Percentiles rank a stretch among this genome's conserved stretches.
These are phyloP conservation scores for Vigna unguiculata DNA, from an alignment of 306 rosid species.

Conservation along the genomic window DNA sequence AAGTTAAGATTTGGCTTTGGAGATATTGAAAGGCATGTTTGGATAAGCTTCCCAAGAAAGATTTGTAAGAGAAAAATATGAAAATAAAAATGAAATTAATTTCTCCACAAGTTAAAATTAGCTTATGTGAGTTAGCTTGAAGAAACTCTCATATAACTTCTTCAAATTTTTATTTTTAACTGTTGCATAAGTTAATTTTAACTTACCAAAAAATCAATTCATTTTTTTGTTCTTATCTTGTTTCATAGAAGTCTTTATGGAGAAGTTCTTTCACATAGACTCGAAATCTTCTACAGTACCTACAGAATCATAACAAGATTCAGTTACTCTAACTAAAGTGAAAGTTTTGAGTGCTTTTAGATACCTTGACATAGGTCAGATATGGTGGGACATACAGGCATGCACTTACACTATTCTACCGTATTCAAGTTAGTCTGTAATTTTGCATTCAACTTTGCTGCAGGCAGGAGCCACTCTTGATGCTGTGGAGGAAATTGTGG, in stretches of 20 bases:
- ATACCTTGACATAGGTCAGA: conserved; percentile 6
- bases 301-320: background rate
- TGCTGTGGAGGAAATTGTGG: conserved; percentile 76
- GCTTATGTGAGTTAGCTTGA: too few species aligned
- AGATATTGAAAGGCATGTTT: background rate
- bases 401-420: background rate
- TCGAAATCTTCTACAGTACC: background rate
- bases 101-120: too few species aligned
- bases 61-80: too few species aligned
- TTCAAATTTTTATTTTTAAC: too few species aligned
- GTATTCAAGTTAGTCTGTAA: conserved; percentile 31
- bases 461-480: conserved; percentile 83
- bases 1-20: conserved; percentile 15
- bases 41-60: too few species aligned
- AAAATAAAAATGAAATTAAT: too few species aligned
- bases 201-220: too few species aligned
- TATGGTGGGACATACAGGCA: conserved; percentile 18
- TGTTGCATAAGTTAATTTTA: too few species aligned
- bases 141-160: too few species aligned
- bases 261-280: too few species aligned
- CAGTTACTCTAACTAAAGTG: conserved; percentile 10
- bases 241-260: too few species aligned
- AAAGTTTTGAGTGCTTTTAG: background rate
- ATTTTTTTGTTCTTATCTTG: too few species aligned
- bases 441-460: conserved; percentile 41